Evolutionary conservation across 306 rosid genomes (phyloP).

Genomic region (Lathyrus aphaca): DNA sequence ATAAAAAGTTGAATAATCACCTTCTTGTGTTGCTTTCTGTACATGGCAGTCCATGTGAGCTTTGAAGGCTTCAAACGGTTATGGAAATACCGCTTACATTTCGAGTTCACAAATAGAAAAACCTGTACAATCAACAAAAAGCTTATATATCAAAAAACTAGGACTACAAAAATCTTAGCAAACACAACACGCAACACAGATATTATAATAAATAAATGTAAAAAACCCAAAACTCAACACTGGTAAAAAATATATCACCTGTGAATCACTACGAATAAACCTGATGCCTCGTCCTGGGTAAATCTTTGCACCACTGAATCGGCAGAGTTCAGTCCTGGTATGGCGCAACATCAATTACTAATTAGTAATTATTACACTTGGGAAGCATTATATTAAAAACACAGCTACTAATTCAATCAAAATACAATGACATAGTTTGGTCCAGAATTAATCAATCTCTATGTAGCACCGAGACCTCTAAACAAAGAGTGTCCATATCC

Average conservation of each 20-base stretch:
- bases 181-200: neutral
- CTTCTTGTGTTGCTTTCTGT: conserved; percentile 87
- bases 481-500: too few relatives aligned
- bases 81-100: conserved; percentile 81
- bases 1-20: conserved; percentile 35
- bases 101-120: conserved; percentile 75
- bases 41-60: conserved; percentile 94
- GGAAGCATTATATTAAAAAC: neutral
- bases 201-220: neutral
- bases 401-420: neutral
- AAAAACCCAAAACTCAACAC: neutral
- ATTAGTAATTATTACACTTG: neutral
- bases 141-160: neutral
- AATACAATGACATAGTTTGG: neutral
- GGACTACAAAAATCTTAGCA: neutral
- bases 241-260: conserved; percentile 46
- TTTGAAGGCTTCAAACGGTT: conserved; percentile 82
- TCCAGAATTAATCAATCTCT: neutral
- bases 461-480: too few relatives aligned
- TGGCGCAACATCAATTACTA: conserved; percentile 14
- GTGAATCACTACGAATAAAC: conserved; percentile 83
- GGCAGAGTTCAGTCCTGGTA: conserved; percentile 83
- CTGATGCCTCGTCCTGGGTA: conserved; percentile 90
- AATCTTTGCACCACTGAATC: conserved; percentile 89
- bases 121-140: conserved; percentile 47